phyloP scores from a whole-genome alignment of 176 grass and related monocot genomes.

The Zoysia pacifica region DNA sequence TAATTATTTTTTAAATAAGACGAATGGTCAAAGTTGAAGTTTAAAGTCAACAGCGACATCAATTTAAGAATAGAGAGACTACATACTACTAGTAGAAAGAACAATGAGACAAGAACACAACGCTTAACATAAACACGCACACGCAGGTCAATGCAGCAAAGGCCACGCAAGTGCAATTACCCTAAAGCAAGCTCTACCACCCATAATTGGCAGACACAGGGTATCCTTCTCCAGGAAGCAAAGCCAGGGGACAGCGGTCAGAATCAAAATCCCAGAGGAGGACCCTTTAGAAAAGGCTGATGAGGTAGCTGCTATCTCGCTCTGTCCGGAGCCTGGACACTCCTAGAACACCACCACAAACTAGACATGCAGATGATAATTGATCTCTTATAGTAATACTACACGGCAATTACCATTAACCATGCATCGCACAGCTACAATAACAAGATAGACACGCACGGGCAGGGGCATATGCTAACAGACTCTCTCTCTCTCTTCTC shows the following conservation, averaged over 20 bases:
- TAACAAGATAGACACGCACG: too few species aligned
- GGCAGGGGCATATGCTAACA: too few species aligned
- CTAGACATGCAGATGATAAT: not conserved
- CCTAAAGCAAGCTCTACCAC: not conserved
- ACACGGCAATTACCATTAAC: too few species aligned
- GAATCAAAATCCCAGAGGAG: conserved; percentile 38
- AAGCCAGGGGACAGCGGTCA: conserved; percentile 42
- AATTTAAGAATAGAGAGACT: too few species aligned
- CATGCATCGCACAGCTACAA: too few species aligned
- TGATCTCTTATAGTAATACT: not conserved
- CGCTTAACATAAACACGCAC: conserved; percentile 29
- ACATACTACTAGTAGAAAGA: not conserved
- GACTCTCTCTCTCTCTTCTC: too few species aligned
- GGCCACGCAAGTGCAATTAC: conserved; percentile 24
- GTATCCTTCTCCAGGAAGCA: conserved; percentile 62
- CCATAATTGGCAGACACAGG: conserved; percentile 49
- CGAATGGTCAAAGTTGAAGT: too few species aligned
- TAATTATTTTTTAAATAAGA: too few species aligned
- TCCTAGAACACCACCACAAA: not conserved
- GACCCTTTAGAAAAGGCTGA: conserved; percentile 30
- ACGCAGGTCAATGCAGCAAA: conserved; percentile 6
- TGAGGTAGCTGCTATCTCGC: not conserved
- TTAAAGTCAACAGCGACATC: too few species aligned
- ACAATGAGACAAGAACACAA: conserved; percentile 45
- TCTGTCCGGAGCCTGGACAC: not conserved